Evolutionary conservation across 2,329 filamentous ascomycete species (phyloP), one percentile per base, ranked within the genome.

Genomic region (Acrocalymma vagum): DNA sequence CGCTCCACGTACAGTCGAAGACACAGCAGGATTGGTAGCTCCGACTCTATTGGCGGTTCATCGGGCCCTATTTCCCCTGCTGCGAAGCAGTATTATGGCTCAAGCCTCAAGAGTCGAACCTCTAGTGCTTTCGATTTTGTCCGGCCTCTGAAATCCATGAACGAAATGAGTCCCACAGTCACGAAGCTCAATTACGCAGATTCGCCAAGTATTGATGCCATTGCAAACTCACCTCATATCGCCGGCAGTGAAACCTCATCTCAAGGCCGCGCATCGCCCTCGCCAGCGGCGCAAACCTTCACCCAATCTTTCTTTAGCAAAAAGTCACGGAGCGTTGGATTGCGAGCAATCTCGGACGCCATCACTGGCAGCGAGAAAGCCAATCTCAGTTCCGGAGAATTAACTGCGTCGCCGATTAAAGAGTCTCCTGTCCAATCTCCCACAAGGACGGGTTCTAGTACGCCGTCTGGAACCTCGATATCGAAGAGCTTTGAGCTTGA

Each of bases 331-430:
- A 42, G 78, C 79, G 15, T 81, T 85, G 89, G 90, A n/a, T 78
- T 95, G 41, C 81, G 93, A 50, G 87, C 90, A 10, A 90, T 92
- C 38, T 96, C 93, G 4, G 93, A 96, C 63, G 77, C 80, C 14
- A 77, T 82, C 13, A 80, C 79, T 2, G 77, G 77, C 18, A 73
- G 62, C 28, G 79, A 82, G 44, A 83, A 79, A 63, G 71, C 74
- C n/a, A 53, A 64, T 14, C 70, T 73, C 14, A 71, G 63, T 18
- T 71, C 76, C 9, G 71, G 71, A 14, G 62, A 66, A 25, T 48
- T 62, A 10, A 60, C 67, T 9, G 43, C 68, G 3, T 77, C 76
- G 13, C 72, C 76, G 6, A 64, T 72, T 26, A 80, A 77, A 43
- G 80, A 83, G 38, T 77, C 74, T 5, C 74, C 78, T 7, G 48